A percentile compares a stretch with the other conserved stretches of the same genome.
Evolutionary conservation across 164 flowering plant species (phyloP).

Genomic region (Pachysandra terminalis): DNA sequence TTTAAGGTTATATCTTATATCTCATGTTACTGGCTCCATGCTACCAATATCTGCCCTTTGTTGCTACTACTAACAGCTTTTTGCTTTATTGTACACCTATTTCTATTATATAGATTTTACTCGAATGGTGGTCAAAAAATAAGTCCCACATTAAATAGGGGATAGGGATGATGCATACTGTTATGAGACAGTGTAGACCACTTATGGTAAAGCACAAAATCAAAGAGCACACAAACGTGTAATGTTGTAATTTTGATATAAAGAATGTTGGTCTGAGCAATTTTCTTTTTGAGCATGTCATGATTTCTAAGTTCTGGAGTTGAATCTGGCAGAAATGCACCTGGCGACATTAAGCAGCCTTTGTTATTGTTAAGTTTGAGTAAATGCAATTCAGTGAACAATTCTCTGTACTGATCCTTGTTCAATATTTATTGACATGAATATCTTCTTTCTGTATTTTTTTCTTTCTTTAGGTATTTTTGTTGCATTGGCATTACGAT

Average conservation of each 20-base stretch:
- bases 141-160: background rate
- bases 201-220: background rate
- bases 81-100: background rate
- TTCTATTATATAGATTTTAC: background rate
- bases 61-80: background rate
- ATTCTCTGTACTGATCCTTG: background rate
- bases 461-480: constrained; percentile 64
- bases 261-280: background rate
- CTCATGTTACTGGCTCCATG: background rate
- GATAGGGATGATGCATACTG: background rate
- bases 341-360: background rate
- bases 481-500: constrained; percentile 95
- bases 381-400: background rate
- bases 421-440: constrained; percentile 2
- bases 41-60: background rate
- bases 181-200: background rate
- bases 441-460: background rate
- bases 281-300: background rate
- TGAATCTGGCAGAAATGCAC: background rate
- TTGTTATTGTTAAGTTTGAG: background rate
- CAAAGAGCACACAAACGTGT: background rate
- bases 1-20: too few relatives aligned
- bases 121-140: background rate
- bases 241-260: too few relatives aligned
- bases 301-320: background rate